Evolutionary conservation across 1,284 basidiomycete genomes (phyloP), one percentile per base, ranked within the genome.

Genomic region (Rhodofomes roseus): DNA sequence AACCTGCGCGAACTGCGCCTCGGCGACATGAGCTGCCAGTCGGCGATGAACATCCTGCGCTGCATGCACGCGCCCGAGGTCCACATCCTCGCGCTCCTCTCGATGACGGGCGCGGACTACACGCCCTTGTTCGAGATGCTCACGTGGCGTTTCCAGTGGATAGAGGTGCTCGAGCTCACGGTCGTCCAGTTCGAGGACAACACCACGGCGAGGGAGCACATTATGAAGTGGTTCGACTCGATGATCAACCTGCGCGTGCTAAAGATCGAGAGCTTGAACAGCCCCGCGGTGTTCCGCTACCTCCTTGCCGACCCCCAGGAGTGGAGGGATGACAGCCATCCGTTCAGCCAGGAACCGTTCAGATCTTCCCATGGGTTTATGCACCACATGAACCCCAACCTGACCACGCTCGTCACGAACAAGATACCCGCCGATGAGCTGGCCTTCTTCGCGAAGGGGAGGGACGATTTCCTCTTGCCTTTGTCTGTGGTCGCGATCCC

Each of bases 201-300:
- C 61, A 23, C 43, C 62, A 18, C 22, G 23, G 40, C 72, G 71
- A 58, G 63, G 37, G 62, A 68, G 34, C 66, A 84, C 61, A 70
- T 81, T 44, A 74, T 73, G 50, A 83, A 80, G 25, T 48, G 46
- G 78, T 67, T 87, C 41, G 70, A 78, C 46, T 78, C 82, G 22
- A 82, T 87, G 78, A 83, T 83, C 14, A 67, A 73, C 25, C 67
- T 88, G 34, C 71, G 67, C 54, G 82, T 81, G 66, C 71, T 85
- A 36, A 80, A 82, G 29, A 62, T 85, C 23, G 76, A 78, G 29
- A 70, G 72, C 53, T 66, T 81, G 58, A 3, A 5, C 31, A 71
- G 71, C 41, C 54, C 70, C 44, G 65, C 71, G 29, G 65, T 85
- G 48, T 74, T 85, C 55, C 69, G 76, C 1, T 63, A 74, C 12